Base-by-base conservation (phyloP, 2,329 filamentous ascomycete species). In the Pseudocercospora eumusae region DNA sequence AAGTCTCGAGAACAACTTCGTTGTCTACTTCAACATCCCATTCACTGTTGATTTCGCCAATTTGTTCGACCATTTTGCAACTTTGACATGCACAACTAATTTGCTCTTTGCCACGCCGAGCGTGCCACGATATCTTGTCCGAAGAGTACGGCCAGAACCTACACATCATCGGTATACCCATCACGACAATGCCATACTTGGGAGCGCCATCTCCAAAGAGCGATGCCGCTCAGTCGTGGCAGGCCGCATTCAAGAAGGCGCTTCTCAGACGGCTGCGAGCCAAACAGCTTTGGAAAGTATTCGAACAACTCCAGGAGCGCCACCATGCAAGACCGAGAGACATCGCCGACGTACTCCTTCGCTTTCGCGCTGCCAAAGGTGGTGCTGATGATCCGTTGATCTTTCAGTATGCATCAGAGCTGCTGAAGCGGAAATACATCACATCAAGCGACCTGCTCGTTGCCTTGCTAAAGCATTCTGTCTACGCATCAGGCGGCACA, bases 351-450 rank as follows among this genome's bases (percentile, higher is more conserved):
- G 57, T 65, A 7, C 63, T 73, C 33, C 56, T 74, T 7, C 60
- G 65, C n/a, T 68, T 71, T 40, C 69, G 68, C 28, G 57, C 64
- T 21, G 28, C 56, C 13, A 61, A 55, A 18, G 59, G 52, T n/a
- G 63, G 57, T 33, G 40, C 62, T n/a, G 71, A 73, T 27, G 72
- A 74, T 55, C 70, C 73, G 18, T 57, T 74, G 13, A 59, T 74
- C 2, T 67, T 68, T 52, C 59, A 58, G 8, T 75, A 75, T 57
- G 63, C 70, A 21, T 64, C 69, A 4, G 56, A 63, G 15, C 63
- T 75, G 9, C 59, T 75, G 49, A 62, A 59, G 33, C 59, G 61
- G 3, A 63, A 63, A 3, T 65, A 64, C 52, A 65, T 74, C 27
- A 63, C 64, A n/a, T 63, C 68, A 6, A 67, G 65, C 42, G 69